Evolutionary conservation across 1,284 basidiomycete species (phyloP), one percentile per base, ranked within the genome.

Genomic region (Tilletia indica): DNA sequence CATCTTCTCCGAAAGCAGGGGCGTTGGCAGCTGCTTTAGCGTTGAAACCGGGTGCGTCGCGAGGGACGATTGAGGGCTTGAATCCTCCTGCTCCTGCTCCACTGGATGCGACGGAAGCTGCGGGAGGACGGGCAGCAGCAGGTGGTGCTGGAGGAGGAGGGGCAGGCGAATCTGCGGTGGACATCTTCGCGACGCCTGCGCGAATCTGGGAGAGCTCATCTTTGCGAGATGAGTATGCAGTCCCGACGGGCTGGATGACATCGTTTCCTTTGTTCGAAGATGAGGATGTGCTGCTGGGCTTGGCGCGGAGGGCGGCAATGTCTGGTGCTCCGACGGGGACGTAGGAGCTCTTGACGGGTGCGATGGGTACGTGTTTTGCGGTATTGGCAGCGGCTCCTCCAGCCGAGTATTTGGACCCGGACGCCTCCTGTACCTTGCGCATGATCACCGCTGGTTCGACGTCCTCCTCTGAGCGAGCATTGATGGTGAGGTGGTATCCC

Each of bases 371-470:
- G 4, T 76, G 76, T 16, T 64, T 66, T 5, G 80, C 79, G 14
- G 82, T 82, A 72, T 82, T 82, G 19, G 82, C 80, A 2, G 80
- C 74, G 16, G 77, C 74, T 9, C 80, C 80, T 1, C 77, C 80
- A 3, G 79, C 87, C 11, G 91, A 90, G 85, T 98, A 99, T 83
- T 91, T 95, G 0, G 93, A 90, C n/a, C 96, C 96, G 4, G 92
- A 94, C 14, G 94, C 92, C 49, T 93, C 92, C 85, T 92, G 91
- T 34, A 99, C 91, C 64, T 92, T 90, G 73, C 91, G 90, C 89
- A 94, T 92, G 75, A 84, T 81, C 11, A 75, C 47, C 39, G 74
- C 76, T 6, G 82, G 80, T 25, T 78, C 78, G 39, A 82, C 54
- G 83, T 88, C 68, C 56, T 92, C 93, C 86, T 98, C 94, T 76